phyloP scores from a whole-genome alignment of 2,329 filamentous ascomycete species.

The Aphanocladium album region DNA sequence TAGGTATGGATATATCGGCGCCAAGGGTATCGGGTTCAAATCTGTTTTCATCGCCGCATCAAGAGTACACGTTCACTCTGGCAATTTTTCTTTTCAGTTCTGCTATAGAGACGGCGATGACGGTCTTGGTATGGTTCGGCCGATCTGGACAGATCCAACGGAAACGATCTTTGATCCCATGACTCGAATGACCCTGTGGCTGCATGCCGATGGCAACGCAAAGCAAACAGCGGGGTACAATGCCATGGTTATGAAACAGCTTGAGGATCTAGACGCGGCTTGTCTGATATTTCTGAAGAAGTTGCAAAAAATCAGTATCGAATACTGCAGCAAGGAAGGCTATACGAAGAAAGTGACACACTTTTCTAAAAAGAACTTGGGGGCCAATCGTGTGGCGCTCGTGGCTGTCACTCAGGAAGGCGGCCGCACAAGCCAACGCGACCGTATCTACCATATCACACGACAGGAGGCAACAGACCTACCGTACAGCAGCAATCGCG shows the following conservation, averaged over 20 bases:
- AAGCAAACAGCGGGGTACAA: background rate
- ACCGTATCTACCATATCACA: constrained; percentile 23
- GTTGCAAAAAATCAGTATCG: background rate
- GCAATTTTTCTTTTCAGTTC: constrained; percentile 37
- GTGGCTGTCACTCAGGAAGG: background rate
- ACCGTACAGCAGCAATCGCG: constrained; percentile 31
- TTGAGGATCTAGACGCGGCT: background rate
- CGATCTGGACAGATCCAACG: background rate
- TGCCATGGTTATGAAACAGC: background rate
- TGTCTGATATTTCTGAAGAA: background rate
- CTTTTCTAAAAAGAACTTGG: too few relatives aligned
- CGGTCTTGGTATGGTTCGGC: background rate
- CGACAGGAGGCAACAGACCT: constrained; percentile 24
- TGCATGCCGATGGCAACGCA: background rate
- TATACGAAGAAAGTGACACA: background rate
- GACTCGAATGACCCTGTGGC: background rate
- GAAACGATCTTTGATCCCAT: background rate
- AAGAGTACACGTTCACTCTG: constrained; percentile 36
- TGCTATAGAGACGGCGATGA: constrained; percentile 13
- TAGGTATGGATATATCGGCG: constrained; percentile 36
- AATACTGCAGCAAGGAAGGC: background rate
- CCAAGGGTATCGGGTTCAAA: constrained; percentile 46
- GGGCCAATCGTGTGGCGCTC: background rate
- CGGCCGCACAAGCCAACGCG: background rate
- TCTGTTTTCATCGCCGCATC: constrained; percentile 39